Evolutionary conservation across 2,329 filamentous ascomycete genomes (phyloP).

Genomic region (Claviceps fusiformis): DNA sequence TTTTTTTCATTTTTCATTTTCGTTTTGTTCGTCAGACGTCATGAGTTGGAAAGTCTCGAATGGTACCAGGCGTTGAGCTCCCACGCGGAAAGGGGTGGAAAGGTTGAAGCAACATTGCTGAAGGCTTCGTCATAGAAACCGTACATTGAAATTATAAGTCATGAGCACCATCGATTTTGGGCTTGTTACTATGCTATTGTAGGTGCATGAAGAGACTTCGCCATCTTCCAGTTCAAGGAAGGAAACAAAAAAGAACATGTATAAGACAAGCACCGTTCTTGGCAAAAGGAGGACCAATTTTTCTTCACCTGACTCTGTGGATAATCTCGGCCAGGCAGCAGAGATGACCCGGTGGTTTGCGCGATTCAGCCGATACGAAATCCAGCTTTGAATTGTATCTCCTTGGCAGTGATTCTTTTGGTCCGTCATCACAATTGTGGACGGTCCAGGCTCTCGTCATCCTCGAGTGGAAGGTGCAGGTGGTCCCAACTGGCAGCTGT

Average conservation of each 20-base stretch:
- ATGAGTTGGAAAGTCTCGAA: conserved; percentile 2
- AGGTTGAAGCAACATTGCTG: not conserved
- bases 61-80: not conserved
- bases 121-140: not conserved
- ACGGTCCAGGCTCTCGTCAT: not conserved
- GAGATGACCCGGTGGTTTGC: not conserved
- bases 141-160: not conserved
- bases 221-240: not conserved
- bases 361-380: not conserved
- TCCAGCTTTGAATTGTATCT: not conserved
- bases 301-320: too few species aligned
- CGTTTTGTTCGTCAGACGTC: not conserved
- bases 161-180: not conserved
- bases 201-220: not conserved
- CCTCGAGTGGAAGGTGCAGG: not conserved
- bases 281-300: not conserved
- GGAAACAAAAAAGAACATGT: not conserved
- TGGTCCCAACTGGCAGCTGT: not conserved
- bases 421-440: not conserved
- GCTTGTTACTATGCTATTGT: conserved; percentile 1
- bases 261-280: not conserved
- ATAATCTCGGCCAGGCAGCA: too few species aligned
- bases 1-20: too few species aligned
- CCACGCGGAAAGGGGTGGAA: not conserved
- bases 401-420: not conserved